Conservation (phyloP, 331 rosid species). For the Acacia concinna region DNA sequence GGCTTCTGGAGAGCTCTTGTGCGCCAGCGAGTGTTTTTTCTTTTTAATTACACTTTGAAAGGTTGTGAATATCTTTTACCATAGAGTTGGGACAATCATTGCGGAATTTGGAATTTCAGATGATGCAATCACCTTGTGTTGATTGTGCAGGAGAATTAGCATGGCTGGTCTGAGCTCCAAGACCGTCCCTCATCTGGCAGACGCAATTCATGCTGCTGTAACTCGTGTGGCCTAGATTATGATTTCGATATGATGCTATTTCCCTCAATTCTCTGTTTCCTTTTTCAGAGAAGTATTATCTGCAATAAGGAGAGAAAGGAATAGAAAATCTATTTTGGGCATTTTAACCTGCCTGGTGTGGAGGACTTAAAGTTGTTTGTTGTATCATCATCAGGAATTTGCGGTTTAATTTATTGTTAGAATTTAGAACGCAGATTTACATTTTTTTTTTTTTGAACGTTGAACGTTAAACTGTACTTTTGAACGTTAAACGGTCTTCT, state of each 20-base stretch:
- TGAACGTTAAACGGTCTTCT: not conserved
- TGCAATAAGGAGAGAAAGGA: not conserved
- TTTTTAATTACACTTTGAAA: not conserved
- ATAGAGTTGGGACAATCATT: not conserved
- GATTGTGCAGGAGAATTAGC: conserved; percentile 87
- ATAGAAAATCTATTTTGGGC: not conserved
- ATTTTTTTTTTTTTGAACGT: not conserved
- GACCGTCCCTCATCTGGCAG: conserved; percentile 92
- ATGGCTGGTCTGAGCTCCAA: conserved; percentile 97
- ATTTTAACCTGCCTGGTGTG: not conserved
- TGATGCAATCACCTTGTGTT: not conserved
- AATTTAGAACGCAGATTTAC: not conserved
- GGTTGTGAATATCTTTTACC: not conserved
- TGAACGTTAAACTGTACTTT: not conserved
- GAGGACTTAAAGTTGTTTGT: conserved; percentile 18
- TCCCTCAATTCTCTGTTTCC: not conserved
- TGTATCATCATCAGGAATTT: conserved; percentile 23
- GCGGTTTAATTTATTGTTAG: conserved; percentile 16
- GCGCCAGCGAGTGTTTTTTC: not conserved
- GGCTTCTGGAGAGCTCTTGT: not conserved
- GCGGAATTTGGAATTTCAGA: not conserved
- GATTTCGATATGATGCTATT: not conserved
- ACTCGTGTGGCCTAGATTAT: conserved; percentile 44
- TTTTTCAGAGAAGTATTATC: not conserved
- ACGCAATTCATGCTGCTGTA: conserved; percentile 89